Base-by-base conservation (phyloP, 768 basidiomycete species). In the Tricholoma matsutake region DNA sequence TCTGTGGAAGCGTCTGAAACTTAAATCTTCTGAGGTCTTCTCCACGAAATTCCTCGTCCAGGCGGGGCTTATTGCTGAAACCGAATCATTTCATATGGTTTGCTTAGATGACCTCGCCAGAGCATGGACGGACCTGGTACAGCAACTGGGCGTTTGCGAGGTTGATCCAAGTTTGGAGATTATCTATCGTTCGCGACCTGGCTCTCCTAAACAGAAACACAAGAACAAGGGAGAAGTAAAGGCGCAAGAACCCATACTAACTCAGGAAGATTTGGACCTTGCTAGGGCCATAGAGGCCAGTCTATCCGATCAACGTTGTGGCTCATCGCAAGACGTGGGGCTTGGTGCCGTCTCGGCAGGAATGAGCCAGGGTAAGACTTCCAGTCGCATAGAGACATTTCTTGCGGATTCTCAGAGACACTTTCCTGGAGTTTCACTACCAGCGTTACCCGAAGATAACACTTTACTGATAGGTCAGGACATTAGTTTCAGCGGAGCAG, bases 1-100 rank as follows among this genome's bases (percentile, higher is more conserved):
- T 0, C 64, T 92, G 9, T 92, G 88, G 86, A 64, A 61, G 13
- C 74, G 71, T 25, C 67, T 86, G 1, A 68, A 72, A 1, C 64
- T 88, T 13, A 64, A 86, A 58, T 75, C 83, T 0, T 66, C 64
- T 0, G 71, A 68, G 53, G 64, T 71, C 0, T 83, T 91, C 63
- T 88, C 88, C 0, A 67, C 70, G 0, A 60, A 41, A 4, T 91
- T 91, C 67, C 61, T 86, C 11, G 61, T 71, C 11, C 77, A 82
- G 57, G 71, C 79, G 4, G 72, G 71, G 4, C 64, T 80, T n/a
- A 59, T 72, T 11, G 54, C 64, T 20, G 65, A 71, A 10, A 61
- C 62, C 16, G 60, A 65, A 4, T 58, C 67, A 11, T 65, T 66
- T 43, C 62, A 65, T 22, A 64, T 61, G 20, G 55, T 65, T 7